A percentile compares a stretch with the other conserved stretches of the same genome.
Conservation (phyloP, 306 rosid species). For the Sicyos edulis region DNA sequence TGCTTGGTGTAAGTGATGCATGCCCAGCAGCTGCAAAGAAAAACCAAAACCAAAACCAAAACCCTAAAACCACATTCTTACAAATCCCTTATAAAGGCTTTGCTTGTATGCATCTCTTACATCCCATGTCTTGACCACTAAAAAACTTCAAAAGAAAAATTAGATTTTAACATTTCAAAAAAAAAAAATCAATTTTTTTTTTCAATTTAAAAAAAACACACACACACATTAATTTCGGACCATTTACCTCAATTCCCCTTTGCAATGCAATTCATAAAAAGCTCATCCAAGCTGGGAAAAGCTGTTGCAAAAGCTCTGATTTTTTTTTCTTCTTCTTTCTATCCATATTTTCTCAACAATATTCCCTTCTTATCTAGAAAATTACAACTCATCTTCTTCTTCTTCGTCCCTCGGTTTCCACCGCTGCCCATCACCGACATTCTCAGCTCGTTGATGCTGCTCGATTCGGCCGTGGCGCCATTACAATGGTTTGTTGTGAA, state of each 20-base stretch:
- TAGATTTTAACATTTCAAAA: no score
- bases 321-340: constrained; percentile 17
- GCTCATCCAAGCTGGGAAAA: no score
- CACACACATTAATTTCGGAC: constrained; percentile 57
- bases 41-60: constrained; percentile 13
- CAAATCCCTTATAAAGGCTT: constrained; percentile 35
- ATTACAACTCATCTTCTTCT: constrained; percentile 22
- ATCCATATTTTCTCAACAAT: constrained; percentile 19
- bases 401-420: not conserved
- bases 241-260: constrained; percentile 98
- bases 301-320: constrained; percentile 29
- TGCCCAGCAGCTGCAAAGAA: constrained; percentile 57
- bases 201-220: not conserved
- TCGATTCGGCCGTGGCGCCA: not conserved
- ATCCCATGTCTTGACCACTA: constrained; percentile 52
- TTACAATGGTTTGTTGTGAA: not conserved
- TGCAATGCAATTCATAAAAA: constrained; percentile 63
- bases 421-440: not conserved
- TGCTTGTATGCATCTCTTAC: constrained; percentile 89
- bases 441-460: not conserved
- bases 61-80: constrained; percentile 27
- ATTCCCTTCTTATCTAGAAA: no score
- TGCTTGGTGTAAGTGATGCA: constrained; percentile 93
- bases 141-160: not conserved
- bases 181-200: no score